A percentile compares a stretch with the other conserved stretches of the same genome.
phyloP scores from a whole-genome alignment of 345 rosid genomes.

The Pistacia atlantica region DNA sequence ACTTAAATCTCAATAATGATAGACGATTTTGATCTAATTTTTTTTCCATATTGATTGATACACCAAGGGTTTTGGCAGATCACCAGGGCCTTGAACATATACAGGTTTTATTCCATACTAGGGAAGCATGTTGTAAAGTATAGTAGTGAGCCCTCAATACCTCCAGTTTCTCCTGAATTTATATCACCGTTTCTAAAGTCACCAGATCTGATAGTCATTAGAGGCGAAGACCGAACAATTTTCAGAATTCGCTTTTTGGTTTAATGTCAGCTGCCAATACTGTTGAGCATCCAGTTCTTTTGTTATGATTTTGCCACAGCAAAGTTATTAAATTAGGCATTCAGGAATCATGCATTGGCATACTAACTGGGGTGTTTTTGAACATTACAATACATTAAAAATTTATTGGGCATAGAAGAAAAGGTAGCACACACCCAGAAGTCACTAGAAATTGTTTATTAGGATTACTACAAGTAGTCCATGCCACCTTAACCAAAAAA shows the following conservation, averaged over 20 bases:
- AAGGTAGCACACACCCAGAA: no score
- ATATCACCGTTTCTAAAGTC: conserved; percentile 31
- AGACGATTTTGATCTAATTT: no score
- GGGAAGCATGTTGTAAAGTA: conserved; percentile 50
- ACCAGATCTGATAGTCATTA: conserved; percentile 34
- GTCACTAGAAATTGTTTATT: no score
- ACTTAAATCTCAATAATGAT: no score
- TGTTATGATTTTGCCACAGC: background rate
- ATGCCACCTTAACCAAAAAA: no score
- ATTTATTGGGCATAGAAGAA: no score
- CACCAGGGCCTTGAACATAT: conserved; percentile 86
- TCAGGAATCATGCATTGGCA: background rate
- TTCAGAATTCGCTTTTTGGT: conserved; percentile 73
- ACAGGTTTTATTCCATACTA: conserved; percentile 36
- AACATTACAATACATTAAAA: no score
- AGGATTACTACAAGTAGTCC: background rate
- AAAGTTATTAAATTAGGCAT: background rate
- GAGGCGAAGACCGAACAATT: conserved; percentile 51
- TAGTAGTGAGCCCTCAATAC: conserved; percentile 60
- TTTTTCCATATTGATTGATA: conserved; percentile 49
- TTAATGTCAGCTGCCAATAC: conserved; percentile 67
- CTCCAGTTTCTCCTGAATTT: conserved; percentile 30
- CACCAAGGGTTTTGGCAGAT: conserved; percentile 15
- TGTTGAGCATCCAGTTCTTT: conserved; percentile 30
- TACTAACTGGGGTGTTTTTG: no score